Conservation (phyloP, 768 basidiomycete genomes). For the Suillus subaureus region DNA sequence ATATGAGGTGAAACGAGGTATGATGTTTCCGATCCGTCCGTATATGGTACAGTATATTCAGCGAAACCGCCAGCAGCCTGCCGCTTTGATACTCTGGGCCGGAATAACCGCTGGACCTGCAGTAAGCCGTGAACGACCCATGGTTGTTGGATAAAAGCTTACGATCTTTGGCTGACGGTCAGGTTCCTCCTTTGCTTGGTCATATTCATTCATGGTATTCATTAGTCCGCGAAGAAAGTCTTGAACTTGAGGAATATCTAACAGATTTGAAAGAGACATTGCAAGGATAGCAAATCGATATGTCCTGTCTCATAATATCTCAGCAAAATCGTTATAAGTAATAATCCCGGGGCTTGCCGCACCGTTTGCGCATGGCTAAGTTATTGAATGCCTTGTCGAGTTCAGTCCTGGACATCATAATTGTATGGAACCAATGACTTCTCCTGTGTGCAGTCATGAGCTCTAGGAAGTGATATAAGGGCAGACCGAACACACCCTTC, state of each 20-base stretch:
- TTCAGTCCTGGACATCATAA: conserved; percentile 73
- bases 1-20: conserved; percentile 76
- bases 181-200: conserved; percentile 58
- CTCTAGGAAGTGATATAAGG: background rate
- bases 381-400: conserved; percentile 78
- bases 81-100: conserved; percentile 57
- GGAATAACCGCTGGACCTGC: conserved; percentile 53
- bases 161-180: conserved; percentile 75
- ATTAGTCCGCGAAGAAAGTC: conserved; percentile 79
- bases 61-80: conserved; percentile 50
- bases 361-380: conserved; percentile 79
- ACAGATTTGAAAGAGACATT: conserved; percentile 80
- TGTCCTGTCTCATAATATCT: conserved; percentile 53
- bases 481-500: conserved; percentile 65
- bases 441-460: conserved; percentile 45
- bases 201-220: conserved; percentile 74
- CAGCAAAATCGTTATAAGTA: background rate
- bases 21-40: conserved; percentile 63
- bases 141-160: conserved; percentile 3
- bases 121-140: conserved; percentile 14
- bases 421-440: conserved; percentile 88
- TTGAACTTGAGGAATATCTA: conserved; percentile 79
- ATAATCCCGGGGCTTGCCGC: conserved; percentile 18
- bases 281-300: conserved; percentile 83
- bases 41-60: conserved; percentile 63